Evolutionary conservation across 108 stramenopile genomes (phyloP).

Genomic region (Cyclotella choctawhatcheeana): DNA sequence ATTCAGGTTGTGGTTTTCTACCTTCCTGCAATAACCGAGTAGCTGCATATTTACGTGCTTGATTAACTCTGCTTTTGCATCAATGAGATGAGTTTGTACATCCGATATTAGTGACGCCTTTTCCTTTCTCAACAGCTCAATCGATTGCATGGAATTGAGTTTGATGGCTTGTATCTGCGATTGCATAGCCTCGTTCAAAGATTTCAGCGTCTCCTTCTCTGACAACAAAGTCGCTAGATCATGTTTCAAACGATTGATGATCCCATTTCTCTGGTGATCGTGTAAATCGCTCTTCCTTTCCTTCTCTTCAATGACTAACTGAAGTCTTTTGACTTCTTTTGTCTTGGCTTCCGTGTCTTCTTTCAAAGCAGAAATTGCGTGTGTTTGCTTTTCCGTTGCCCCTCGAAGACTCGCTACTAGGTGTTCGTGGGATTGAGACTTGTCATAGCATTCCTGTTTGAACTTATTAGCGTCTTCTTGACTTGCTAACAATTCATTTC

Average conservation of each 20-base stretch:
- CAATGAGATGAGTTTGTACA: constrained; percentile 15
- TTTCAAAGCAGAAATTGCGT: constrained; percentile 15
- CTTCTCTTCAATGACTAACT: constrained; percentile 19
- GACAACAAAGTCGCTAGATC: constrained; percentile 3
- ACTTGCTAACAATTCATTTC: constrained; percentile 15
- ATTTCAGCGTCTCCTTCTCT: constrained; percentile 1
- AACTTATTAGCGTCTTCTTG: constrained; percentile 9
- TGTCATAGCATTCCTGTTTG: constrained; percentile 22
- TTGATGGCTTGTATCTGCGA: constrained; percentile 20
- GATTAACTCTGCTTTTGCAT: constrained; percentile 19
- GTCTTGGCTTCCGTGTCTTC: constrained; percentile 11
- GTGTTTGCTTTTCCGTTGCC: constrained; percentile 22
- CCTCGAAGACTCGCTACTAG: constrained; percentile 7
- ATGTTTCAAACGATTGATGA: constrained; percentile 17
- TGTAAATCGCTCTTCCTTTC: constrained; percentile 16
- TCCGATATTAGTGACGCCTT: constrained; percentile 27
- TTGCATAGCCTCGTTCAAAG: constrained; percentile 3
- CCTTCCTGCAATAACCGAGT: constrained; percentile 13
- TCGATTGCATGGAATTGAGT: constrained; percentile 8
- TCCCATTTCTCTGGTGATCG: constrained; percentile 8
- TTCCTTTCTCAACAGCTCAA: constrained; percentile 25
- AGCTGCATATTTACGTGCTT: constrained; percentile 22
- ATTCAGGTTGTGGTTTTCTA: constrained; percentile 27
- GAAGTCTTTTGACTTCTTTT: constrained; percentile 31
- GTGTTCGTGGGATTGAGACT: constrained; percentile 7